A percentile compares a stretch with the other conserved stretches of the same genome.
These are phyloP conservation scores for Solanum ossicruentum DNA, from an alignment of 257 asterid genomes.

Conservation along the genomic window DNA sequence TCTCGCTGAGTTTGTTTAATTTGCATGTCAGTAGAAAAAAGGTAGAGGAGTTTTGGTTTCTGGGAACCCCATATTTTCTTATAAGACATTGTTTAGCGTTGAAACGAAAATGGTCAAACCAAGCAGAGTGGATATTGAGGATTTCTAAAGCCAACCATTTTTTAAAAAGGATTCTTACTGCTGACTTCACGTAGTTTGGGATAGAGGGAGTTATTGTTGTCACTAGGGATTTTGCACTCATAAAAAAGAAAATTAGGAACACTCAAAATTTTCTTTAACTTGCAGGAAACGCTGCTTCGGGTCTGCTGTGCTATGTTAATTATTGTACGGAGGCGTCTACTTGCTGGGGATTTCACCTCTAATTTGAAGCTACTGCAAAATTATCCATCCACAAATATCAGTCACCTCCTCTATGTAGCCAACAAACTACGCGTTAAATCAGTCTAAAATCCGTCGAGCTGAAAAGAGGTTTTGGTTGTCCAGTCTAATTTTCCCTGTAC, in stretches of 20 bases:
- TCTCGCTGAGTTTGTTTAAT: not conserved
- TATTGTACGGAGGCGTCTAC: constrained; percentile 71
- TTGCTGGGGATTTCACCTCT: constrained; percentile 91
- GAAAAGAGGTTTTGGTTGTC: not conserved
- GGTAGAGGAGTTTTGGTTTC: not conserved
- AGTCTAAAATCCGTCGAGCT: constrained; percentile 2
- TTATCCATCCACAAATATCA: constrained; percentile 76
- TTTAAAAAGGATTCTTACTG: not conserved
- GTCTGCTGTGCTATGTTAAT: constrained; percentile 91
- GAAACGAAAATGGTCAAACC: not conserved
- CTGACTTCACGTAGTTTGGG: not conserved
- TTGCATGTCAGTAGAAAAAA: not conserved
- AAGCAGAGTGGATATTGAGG: not conserved
- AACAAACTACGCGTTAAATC: constrained; percentile 46
- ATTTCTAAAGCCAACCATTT: not conserved
- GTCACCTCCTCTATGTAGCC: constrained; percentile 90
- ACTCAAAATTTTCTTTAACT: not conserved
- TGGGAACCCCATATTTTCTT: not conserved
- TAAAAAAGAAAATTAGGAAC: not conserved
- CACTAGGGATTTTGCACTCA: not conserved
- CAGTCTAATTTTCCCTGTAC: not conserved
- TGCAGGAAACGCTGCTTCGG: constrained; percentile 82
- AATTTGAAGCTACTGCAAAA: constrained; percentile 83
- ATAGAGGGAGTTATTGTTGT: not conserved
- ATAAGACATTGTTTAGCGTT: not conserved